Evolutionary conservation across 768 basidiomycete genomes (phyloP).

Genomic region (Termitomyces sp.): DNA sequence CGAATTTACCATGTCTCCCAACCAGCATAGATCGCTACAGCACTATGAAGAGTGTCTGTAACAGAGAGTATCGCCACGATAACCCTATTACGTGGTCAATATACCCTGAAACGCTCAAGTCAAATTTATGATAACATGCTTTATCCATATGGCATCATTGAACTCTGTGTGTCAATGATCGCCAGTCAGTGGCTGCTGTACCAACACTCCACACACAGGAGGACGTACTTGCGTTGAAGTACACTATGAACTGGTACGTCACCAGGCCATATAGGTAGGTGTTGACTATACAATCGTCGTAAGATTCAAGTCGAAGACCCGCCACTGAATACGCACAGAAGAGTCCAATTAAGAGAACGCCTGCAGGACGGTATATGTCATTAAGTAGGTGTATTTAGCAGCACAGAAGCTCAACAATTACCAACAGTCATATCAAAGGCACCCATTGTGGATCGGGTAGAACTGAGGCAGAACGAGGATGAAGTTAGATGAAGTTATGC

Average conservation of each 20-base stretch:
- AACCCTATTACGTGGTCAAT: conserved; percentile 13
- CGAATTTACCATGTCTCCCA: conserved; percentile 22
- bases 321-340: conserved; percentile 15
- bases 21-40: conserved; percentile 24
- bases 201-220: too few species aligned
- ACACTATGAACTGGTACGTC: conserved; percentile 31
- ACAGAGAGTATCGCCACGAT: conserved; percentile 25
- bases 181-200: not conserved
- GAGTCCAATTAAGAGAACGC: conserved; percentile 20
- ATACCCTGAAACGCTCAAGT: not conserved
- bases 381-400: not conserved
- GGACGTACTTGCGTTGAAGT: conserved; percentile 21
- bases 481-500: not conserved
- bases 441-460: conserved; percentile 11
- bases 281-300: conserved; percentile 14
- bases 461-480: not conserved
- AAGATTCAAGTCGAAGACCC: not conserved
- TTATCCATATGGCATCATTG: conserved; percentile 26
- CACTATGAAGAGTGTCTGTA: conserved; percentile 29
- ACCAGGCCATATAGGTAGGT: conserved; percentile 30
- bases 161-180: conserved; percentile 18
- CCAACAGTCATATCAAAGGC: conserved; percentile 24
- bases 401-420: conserved; percentile 1
- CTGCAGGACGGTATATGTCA: conserved; percentile 4
- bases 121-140: conserved; percentile 9